These are phyloP conservation scores for Gossypium longicalyx DNA, from an alignment of 345 rosid genomes.

Conservation along the genomic window DNA sequence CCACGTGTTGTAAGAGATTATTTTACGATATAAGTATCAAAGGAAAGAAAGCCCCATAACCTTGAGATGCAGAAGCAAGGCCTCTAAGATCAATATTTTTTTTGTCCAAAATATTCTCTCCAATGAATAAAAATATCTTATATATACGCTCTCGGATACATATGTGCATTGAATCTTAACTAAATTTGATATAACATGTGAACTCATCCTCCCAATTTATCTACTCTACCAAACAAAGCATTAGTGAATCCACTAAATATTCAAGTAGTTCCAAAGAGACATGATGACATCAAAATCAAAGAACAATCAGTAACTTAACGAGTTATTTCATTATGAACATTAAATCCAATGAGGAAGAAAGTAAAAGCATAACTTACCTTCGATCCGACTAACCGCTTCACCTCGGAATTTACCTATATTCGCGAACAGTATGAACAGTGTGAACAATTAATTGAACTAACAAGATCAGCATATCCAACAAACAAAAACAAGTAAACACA, in stretches of 20 bases:
- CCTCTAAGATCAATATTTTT: background rate
- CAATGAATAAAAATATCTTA: background rate
- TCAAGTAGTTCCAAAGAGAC: constrained; percentile 4
- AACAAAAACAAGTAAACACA: background rate
- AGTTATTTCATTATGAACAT: background rate
- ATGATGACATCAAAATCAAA: background rate
- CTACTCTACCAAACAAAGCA: background rate
- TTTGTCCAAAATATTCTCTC: background rate
- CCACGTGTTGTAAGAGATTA: background rate
- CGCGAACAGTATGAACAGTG: background rate
- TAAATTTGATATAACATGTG: background rate
- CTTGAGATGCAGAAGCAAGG: constrained; percentile 6
- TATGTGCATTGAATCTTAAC: background rate
- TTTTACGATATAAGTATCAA: background rate
- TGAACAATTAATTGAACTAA: background rate
- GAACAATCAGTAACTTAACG: background rate
- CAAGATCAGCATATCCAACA: background rate
- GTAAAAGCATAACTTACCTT: constrained; percentile 37
- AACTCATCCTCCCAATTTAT: constrained; percentile 2
- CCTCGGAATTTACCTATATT: constrained; percentile 58
- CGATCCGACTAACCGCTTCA: constrained; percentile 42
- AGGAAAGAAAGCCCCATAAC: background rate
- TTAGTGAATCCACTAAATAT: background rate
- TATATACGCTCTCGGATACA: background rate
- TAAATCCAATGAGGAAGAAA: background rate